These are phyloP conservation scores for Alternaria triticimaculans DNA, from an alignment of 2,329 filamentous ascomycete genomes.

Conservation along the genomic window DNA sequence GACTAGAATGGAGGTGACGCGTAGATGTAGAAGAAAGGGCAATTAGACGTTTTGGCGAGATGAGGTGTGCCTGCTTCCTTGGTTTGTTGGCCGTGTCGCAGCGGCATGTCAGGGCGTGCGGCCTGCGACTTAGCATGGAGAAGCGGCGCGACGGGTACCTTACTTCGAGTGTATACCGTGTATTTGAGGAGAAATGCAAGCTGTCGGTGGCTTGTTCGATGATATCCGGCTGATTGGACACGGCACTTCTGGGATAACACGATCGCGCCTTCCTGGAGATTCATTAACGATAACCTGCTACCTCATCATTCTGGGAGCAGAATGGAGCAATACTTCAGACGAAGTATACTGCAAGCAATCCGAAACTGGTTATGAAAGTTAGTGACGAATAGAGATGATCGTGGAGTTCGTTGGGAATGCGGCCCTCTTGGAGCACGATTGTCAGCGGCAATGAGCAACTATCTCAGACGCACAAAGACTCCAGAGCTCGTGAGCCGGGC, in stretches of 20 bases:
- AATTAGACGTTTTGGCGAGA: neutral
- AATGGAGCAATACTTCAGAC: neutral
- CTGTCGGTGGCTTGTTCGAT: neutral
- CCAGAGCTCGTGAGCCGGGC: neutral
- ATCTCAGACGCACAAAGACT: neutral
- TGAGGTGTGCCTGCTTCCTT: neutral
- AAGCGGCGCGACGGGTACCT: neutral
- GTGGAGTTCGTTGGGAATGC: neutral
- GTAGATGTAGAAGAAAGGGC: neutral
- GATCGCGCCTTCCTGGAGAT: neutral
- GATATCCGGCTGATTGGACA: neutral
- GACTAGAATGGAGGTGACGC: neutral
- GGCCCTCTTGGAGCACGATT: neutral
- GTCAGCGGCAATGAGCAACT: neutral
- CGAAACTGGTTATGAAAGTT: neutral
- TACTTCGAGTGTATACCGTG: neutral
- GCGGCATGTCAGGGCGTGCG: slow-evolving; percentile 12
- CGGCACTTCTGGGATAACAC: neutral
- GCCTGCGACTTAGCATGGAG: neutral
- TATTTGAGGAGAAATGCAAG: neutral
- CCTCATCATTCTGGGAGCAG: neutral
- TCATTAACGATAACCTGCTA: neutral
- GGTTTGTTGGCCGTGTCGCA: neutral
- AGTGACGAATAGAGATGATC: neutral
- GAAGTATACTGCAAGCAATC: neutral